Evolutionary conservation across 495 filamentous ascomycete genomes (phyloP), one percentile per base, ranked within the genome.

Genomic region (Symbiotaphrina buchneri): DNA sequence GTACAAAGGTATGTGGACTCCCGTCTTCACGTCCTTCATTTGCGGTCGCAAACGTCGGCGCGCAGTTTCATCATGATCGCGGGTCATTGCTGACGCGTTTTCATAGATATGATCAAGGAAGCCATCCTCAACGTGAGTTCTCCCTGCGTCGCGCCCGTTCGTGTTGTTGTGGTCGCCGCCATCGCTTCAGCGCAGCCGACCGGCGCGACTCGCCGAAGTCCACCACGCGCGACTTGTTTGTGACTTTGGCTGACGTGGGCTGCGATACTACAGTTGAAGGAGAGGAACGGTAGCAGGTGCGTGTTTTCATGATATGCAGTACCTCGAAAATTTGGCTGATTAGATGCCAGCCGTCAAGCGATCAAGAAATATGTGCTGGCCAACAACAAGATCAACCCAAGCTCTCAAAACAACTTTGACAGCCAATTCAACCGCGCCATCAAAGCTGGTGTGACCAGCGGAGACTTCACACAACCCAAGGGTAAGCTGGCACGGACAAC

Each of bases 291-390:
- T 35, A 67, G 61, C 21, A 73, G 68, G 68, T 71, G 53, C 52
- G 64, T 47, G 28, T 40, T 40, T 28, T 19, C 28, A 6, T 30
- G 26, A 14, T 34, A 27, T 5, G 15, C 32, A 17, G 32, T 18
- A 22, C 18, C 22, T 28, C 7, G 10, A n/a, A 25, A 25, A 27
- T 40, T 26, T 38, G 32, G 22, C 26, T 32, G 28, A 21, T 15
- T 13, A 4, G 8, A 30, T 26, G 8, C 13, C 48, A 97, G 87
- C 58, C 90, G 87, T 42, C 75, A 84, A 52, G 76, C 79, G 18
- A 71, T 99, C 51, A 94, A 94, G 76, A 94, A 99, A 55, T 99
- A 95, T 60, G 78, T 99, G 46, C 65, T 68, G 53, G 71, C 77
- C 43, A 95, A 99, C 74, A 93, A 95, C 69, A 77, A 73, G 49